Percentiles rank a stretch among this genome's conserved stretches.
phyloP scores from a whole-genome alignment of 177 flowering plant genomes.

The Vitis hybrid region DNA sequence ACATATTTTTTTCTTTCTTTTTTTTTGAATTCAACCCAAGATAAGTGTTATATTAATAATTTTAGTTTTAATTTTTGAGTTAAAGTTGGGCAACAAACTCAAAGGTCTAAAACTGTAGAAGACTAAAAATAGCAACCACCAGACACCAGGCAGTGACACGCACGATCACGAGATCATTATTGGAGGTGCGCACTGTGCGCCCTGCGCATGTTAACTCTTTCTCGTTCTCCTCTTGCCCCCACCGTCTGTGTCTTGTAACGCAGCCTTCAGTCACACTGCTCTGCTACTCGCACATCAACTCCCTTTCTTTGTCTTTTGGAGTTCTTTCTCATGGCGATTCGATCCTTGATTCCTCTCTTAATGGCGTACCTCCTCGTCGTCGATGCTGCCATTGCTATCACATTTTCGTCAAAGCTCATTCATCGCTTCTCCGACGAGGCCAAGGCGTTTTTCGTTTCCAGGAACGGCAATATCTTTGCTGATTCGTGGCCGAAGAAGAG shows the following conservation, averaged over 20 bases:
- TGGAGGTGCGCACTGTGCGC: not conserved
- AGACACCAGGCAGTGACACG: no score
- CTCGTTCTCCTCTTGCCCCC: not conserved
- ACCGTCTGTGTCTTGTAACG: not conserved
- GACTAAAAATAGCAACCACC: no score
- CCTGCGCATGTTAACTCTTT: not conserved
- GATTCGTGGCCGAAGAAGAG: slow-evolving; percentile 42
- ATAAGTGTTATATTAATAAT: no score
- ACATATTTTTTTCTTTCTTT: no score
- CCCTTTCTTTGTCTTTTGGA: no score
- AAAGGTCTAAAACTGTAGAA: no score
- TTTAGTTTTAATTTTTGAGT: no score
- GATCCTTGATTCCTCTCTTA: slow-evolving; percentile 15
- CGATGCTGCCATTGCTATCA: slow-evolving; percentile 12
- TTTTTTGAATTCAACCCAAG: no score
- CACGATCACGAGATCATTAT: no score
- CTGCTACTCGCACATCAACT: no score
- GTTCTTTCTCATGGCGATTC: slow-evolving; percentile 19
- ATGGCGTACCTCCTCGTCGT: slow-evolving; percentile 4
- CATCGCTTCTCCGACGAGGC: slow-evolving; percentile 84
- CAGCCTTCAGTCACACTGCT: not conserved
- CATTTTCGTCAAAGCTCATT: slow-evolving; percentile 53
- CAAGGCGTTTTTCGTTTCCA: slow-evolving; percentile 33
- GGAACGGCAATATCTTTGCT: slow-evolving; percentile 9
- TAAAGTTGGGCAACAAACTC: no score